Percentiles rank a stretch among this genome's conserved stretches.
Conservation (phyloP, 2,329 filamentous ascomycete genomes). For the Achaetomium macrosporum region DNA sequence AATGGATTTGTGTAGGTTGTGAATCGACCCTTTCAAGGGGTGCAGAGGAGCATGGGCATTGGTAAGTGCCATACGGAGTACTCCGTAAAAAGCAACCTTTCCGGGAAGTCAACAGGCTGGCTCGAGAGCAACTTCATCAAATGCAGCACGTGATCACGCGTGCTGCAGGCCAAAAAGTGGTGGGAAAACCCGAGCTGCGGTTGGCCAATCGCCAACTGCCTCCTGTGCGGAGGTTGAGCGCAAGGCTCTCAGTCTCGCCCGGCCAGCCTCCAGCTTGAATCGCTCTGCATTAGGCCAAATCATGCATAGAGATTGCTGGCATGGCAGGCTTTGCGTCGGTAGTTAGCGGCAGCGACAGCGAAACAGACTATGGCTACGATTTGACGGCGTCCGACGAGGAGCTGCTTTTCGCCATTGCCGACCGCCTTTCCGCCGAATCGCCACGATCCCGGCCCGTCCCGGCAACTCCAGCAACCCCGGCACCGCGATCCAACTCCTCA, state of each 20-base stretch:
- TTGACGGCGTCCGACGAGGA: constrained; percentile 43
- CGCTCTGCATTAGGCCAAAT: neutral
- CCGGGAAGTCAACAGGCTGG: too few relatives aligned
- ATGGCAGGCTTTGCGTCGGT: constrained; percentile 18
- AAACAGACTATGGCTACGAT: constrained; percentile 42
- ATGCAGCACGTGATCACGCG: constrained; percentile 12
- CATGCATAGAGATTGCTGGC: constrained; percentile 1
- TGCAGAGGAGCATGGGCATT: too few relatives aligned
- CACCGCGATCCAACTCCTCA: neutral
- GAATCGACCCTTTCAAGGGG: too few relatives aligned
- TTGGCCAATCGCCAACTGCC: neutral
- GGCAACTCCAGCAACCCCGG: neutral
- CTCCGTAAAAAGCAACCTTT: too few relatives aligned
- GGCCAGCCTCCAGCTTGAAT: neutral
- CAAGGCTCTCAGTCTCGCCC: neutral
- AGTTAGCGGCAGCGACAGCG: constrained; percentile 7
- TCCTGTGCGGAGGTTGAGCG: neutral
- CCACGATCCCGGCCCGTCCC: constrained; percentile 5
- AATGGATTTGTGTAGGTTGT: too few relatives aligned
- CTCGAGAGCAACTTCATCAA: neutral
- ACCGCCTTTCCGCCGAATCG: constrained; percentile 14
- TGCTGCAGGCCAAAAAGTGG: neutral
- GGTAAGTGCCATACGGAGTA: too few relatives aligned
- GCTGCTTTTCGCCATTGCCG: constrained; percentile 29
- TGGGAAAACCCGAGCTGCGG: neutral